Conservation (phyloP, 2,329 filamentous ascomycete genomes). For the Massarina eburnea region DNA sequence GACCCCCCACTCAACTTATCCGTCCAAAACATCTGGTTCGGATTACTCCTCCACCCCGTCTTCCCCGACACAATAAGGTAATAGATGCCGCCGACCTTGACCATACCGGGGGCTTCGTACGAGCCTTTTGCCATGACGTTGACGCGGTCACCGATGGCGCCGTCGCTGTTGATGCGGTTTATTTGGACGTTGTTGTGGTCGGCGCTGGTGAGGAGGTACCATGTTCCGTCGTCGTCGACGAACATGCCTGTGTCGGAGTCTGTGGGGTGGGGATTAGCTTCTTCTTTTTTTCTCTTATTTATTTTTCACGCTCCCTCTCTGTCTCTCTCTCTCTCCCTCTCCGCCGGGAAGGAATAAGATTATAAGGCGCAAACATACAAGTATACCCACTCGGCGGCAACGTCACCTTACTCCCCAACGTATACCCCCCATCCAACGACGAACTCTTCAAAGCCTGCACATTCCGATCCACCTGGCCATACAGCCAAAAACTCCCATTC, state of each 20-base stretch:
- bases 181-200: constrained; percentile 48
- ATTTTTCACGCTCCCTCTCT: too few species aligned
- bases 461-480: too few species aligned
- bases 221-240: constrained; percentile 38
- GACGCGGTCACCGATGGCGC: constrained; percentile 36
- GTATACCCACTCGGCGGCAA: too few species aligned
- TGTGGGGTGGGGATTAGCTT: too few species aligned
- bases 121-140: constrained; percentile 47
- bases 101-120: constrained; percentile 61
- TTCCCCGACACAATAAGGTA: constrained; percentile 60
- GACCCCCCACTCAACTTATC: constrained; percentile 55
- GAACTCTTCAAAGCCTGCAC: too few species aligned
- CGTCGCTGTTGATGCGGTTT: constrained; percentile 43
- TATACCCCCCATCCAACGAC: too few species aligned
- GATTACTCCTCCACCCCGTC: constrained; percentile 55
- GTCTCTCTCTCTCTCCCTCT: too few species aligned
- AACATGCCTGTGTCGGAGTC: constrained; percentile 48
- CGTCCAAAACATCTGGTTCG: constrained; percentile 61
- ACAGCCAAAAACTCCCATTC: too few species aligned
- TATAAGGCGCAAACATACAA: too few species aligned
- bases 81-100: constrained; percentile 60
- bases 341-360: too few species aligned
- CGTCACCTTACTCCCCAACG: too few species aligned
- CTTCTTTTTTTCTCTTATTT: too few species aligned
- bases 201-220: constrained; percentile 45